Base-by-base conservation (phyloP, 164 flowering plant genomes). In the Macadamia integrifolia region DNA sequence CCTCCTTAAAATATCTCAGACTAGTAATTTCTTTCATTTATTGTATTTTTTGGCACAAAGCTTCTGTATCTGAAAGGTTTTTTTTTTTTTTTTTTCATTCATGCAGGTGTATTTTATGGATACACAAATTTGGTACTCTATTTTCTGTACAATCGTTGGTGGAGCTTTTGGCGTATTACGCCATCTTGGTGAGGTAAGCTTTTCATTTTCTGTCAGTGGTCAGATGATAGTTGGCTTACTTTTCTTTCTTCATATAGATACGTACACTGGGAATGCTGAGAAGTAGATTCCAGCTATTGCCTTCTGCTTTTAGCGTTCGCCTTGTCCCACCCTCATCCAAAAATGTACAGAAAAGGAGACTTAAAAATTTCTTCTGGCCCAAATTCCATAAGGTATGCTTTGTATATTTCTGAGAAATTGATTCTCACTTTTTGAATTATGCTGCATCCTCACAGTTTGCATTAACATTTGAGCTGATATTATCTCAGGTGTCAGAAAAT, bases 151-250 rank as follows among this genome's bases (percentile, higher is more conserved):
- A 9, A 74, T 82, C 44, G 74, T 78, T 69, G 85, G 87, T 55
- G 87, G 87, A 69, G 48, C 82, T 31, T 77, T 74, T 76, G 84
- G 87, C 29, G 78, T 87, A 70, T 70, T 87, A 63, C 88, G 81
- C 76, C 98, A 90, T 82, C 92, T 94, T 75, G 98, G 98, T 53
- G 98, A 94, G 89, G 98, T 94, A 79, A 71, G 68, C n/a, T 6
- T 15, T 31, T 30, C 58, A 28, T 69, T 56, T 40, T 56, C 65
- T 58, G 17, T 55, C 50, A 48, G 50, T 44, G 48, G 3, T 50
- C 30, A 40, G 46, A 9, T 60, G 42, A 30, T 28, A 17, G 55
- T 69, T 1, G 48, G 53, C 75, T 74, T 18, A 66, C 29, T 48
- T 59, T 28, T 46, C 58, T 15, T 49, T 29, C 65, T 65, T 14